Evolutionary conservation across 345 rosid genomes (phyloP).

Genomic region (Hibiscus syriacus): DNA sequence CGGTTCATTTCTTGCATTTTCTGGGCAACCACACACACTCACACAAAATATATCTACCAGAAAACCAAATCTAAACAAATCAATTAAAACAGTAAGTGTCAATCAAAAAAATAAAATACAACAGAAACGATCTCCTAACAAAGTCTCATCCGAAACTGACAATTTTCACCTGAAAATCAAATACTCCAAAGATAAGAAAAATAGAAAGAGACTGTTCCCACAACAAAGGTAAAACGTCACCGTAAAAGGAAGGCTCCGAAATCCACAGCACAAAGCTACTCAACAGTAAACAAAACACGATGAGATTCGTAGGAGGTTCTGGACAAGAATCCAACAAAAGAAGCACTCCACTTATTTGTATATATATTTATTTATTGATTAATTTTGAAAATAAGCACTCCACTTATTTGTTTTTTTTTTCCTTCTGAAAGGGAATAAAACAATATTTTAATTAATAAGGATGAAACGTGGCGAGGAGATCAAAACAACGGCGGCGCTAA

Average conservation of each 20-base stretch:
- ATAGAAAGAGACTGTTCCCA: background rate
- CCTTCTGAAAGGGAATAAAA: background rate
- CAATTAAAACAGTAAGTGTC: background rate
- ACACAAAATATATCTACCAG: conserved; percentile 5
- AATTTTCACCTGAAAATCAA: conserved; percentile 11
- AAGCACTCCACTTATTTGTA: no score
- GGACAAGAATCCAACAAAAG: conserved; percentile 17
- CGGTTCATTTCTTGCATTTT: no score
- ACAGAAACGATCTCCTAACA: background rate
- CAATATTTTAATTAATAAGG: conserved; percentile 15
- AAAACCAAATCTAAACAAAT: background rate
- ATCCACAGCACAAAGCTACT: conserved; percentile 5
- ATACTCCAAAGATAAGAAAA: conserved; percentile 18
- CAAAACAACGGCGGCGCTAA: conserved; percentile 28
- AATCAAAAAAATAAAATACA: background rate
- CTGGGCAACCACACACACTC: no score
- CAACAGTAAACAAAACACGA: background rate
- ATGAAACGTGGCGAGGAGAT: conserved; percentile 59
- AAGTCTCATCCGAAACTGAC: conserved; percentile 29
- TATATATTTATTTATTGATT: no score
- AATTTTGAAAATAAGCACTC: conserved; percentile 21
- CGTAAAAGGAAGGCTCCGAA: conserved; percentile 3
- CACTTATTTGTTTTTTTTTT: conserved; percentile 2
- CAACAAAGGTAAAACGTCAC: no score
- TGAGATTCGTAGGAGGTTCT: conserved; percentile 32